These are phyloP conservation scores for Boechera divaricarpa DNA, from an alignment of 345 rosid species.

Conservation along the genomic window DNA sequence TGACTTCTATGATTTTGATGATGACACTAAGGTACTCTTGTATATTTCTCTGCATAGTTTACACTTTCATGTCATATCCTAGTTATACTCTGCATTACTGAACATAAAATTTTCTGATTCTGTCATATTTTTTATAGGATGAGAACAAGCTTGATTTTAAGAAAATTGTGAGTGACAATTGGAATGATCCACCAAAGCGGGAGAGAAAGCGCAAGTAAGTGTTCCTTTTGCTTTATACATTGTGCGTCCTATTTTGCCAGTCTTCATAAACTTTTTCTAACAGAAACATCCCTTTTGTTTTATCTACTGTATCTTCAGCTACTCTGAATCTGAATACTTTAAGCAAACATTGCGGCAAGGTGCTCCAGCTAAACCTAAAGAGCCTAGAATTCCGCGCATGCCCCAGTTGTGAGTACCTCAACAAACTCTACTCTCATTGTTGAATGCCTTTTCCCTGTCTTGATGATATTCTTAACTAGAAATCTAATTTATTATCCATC, in stretches of 20 bases:
- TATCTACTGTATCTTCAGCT: conserved; percentile 51
- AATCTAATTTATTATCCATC: conserved; percentile 14
- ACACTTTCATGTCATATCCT: conserved; percentile 26
- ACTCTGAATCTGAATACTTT: conserved; percentile 95
- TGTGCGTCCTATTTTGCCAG: conserved; percentile 18
- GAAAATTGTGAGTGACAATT: conserved; percentile 92
- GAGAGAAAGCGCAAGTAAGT: conserved; percentile 98
- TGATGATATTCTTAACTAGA: conserved; percentile 4
- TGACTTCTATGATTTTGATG: conserved; percentile 95
- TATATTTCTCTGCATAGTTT: conserved; percentile 14
- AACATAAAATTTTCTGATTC: neutral
- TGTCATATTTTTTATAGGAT: conserved; percentile 52
- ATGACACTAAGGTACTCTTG: conserved; percentile 70
- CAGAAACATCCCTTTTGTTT: conserved; percentile 5
- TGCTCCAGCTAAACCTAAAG: conserved; percentile 89
- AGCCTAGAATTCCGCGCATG: conserved; percentile 99
- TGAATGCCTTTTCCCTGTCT: conserved; percentile 11
- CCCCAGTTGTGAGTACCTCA: conserved; percentile 79
- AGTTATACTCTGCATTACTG: conserved; percentile 17
- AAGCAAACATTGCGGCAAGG: conserved; percentile 98
- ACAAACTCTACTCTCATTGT: conserved; percentile 3
- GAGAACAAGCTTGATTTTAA: conserved; percentile 92
- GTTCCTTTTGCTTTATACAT: conserved; percentile 22
- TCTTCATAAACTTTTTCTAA: conserved; percentile 22
- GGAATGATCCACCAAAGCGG: conserved; percentile 98